Evolutionary conservation across 2,329 filamentous ascomycete species (phyloP), one percentile per base, ranked within the genome.

Genomic region (Amauroascus niger): DNA sequence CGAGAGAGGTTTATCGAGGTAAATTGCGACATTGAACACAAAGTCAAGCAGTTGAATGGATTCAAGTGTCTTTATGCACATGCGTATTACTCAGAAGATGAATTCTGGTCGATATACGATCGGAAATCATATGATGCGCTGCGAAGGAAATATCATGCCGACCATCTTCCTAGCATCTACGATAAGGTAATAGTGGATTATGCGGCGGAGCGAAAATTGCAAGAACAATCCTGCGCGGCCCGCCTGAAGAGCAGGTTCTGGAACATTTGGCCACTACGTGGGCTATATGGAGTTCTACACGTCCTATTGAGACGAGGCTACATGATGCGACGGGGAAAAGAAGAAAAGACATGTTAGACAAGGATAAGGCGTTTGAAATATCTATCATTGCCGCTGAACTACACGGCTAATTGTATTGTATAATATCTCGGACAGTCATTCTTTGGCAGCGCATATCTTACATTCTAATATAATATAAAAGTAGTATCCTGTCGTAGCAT

Each of bases 21-120:
- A 61, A 94, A 94, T 69, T 79, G 84, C 28, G 76, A 76, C 41
- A 75, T 94, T 18, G 88, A 94, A 71, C 70, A 73, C 18, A 84
- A 85, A 63, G 79, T 90, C 3, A 73, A 74, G 45, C 76, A 81
- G 58, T 77, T 93, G 1, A 82, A 82, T 44, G 88, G 88, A 2
- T 80, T 86, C 73, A 94, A 94, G 72, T 93, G 87, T 84, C 74
- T 94, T 11, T 94, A 95, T 68, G 87, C 88, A 1, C 86, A 91
- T 63, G 85, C 87, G 0, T 94, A 89, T 71, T 93, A 93, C 67
- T 77, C 79, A 14, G 79, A 86, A 56, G 63, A 70, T 5, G 71
- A 74, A 52, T 74, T 74, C 58, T 74, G 71, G 71, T 50, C 59
- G 6, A 68, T 70, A 43, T 73, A 72, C 56, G 66, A 74, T 52